These are phyloP conservation scores for Pseudomicrostroma phylloplanum DNA, from an alignment of 1,284 basidiomycete genomes.

Conservation along the genomic window DNA sequence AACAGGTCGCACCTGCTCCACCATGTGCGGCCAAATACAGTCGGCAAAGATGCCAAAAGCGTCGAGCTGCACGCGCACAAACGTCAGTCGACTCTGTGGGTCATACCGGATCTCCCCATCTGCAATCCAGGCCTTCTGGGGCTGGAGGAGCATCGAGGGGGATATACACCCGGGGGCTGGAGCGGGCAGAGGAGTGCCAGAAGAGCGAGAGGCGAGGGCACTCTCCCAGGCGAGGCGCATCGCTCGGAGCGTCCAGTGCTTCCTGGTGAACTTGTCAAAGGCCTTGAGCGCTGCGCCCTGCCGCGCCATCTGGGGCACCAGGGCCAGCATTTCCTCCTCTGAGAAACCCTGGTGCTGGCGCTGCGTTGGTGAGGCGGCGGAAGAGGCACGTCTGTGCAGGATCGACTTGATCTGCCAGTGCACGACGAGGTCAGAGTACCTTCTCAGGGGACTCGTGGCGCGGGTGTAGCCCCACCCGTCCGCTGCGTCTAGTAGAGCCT, in stretches of 20 bases:
- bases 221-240: too few relatives aligned
- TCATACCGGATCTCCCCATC: not conserved
- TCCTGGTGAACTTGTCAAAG: not conserved
- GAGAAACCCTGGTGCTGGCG: not conserved
- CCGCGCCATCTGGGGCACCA: not conserved
- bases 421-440: slow-evolving; percentile 72
- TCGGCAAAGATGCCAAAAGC: not conserved
- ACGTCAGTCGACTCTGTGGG: not conserved
- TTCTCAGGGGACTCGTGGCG: slow-evolving; percentile 80
- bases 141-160: not conserved
- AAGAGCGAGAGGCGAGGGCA: too few relatives aligned
- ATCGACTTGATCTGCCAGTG: slow-evolving; percentile 93
- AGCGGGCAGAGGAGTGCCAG: too few relatives aligned
- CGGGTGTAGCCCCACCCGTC: slow-evolving; percentile 59
- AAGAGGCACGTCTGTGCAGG: slow-evolving; percentile 50
- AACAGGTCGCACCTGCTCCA: too few relatives aligned
- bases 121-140: not conserved
- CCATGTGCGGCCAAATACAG: not conserved
- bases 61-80: not conserved
- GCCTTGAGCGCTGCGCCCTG: not conserved
- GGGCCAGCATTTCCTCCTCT: not conserved
- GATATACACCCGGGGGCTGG: too few relatives aligned
- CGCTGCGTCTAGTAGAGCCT: not conserved
- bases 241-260: not conserved
- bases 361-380: not conserved